Base-by-base conservation (phyloP, 441 rosid species). In the Biscutella laevigata region DNA sequence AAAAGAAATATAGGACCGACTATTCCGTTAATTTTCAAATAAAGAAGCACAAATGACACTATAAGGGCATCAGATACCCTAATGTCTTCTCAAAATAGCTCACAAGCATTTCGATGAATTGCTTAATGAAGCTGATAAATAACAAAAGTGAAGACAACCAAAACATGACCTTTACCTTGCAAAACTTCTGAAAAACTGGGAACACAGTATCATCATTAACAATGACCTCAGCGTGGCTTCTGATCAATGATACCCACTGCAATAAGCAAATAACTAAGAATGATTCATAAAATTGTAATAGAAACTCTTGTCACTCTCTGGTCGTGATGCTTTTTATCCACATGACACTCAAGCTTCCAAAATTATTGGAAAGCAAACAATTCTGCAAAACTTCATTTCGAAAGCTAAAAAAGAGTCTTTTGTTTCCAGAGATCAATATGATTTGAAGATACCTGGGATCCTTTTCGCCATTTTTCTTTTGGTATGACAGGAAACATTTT, bases 211-310 rank as follows among this genome's bases (percentile, higher is more conserved):
- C 80, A 71, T 92, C 99, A 66, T 80, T 81, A 44, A 75, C 83
- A 45, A 92, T 59, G 15, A 78, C 80, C 68, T 86, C 82, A 17
- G 90, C 97, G 58, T 88, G 97, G 53, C 80, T 78, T 58, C 97
- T 80, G 53, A 82, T 41, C 66, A 88, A 64, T 53, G 89, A 56
- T 7, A 88, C 74, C 97, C 97, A 88, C 99, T 88, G 78, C 67
- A 54, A 66, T 27, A 11, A 26, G 9, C 17, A 66, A 37, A 40
- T 6, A 48, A 58, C 4, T 71, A 34, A 51, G 52, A 64, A 26
- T 32, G 56, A 39, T 45, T 34, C 52, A 39, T 4, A 39, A 27
- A 30, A 26, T 10, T 38, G 7, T 34, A 21, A 27, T 2, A 34
- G 10, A 12, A 44, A 2, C 1, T 6, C 17, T 8, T 9, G 8